Evolutionary conservation across 2,329 filamentous ascomycete genomes (phyloP), one percentile per base, ranked within the genome.

Genomic region (Seiridium unicorne): DNA sequence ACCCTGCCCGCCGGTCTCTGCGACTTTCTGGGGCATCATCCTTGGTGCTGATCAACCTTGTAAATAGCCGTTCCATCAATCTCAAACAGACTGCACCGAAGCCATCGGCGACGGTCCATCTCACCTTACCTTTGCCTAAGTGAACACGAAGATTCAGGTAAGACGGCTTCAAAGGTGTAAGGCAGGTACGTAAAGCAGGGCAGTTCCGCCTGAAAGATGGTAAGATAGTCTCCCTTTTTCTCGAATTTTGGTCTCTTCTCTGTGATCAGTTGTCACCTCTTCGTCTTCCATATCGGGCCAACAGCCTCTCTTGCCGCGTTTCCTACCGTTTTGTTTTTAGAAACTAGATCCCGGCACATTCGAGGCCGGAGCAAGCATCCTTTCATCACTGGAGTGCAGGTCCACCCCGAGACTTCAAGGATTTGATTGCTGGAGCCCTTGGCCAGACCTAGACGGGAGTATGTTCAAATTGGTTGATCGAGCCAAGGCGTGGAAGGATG

Each of bases 21-120:
- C 68, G 66, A 63, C 62, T 60, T 62, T 63, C 63, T 63, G 64
- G 62, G 62, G 65, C 63, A 60, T 49, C 6, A 71, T 70, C 72
- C 77, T 68, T 71, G 77, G 57, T 63, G 79, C 64, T 72, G 76
- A 81, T 79, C 78, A 77, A 73, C 74, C 74, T 72, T 71, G 67
- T 71, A 74, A 76, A 77, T 76, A 74, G 68, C 73, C 74, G 71
- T 79, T 74, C 76, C 76, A 80, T 82, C 73, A 80, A 80, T 75
- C 76, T 83, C 82, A 84, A 83, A 84, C 81, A 68, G 31, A 48
- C 51, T 42, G 54, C 46, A 42, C 48, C 48, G 51, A 47, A 53
- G 46, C 46, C 46, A 38, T 46, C 46, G n/a, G 51, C 36, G 46
- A 58, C 32, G 44, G 42, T 35, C 38, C 47, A 44, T 42, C 18